These are phyloP conservation scores for Parachlorella kessleri DNA, from an alignment of 139 green algal genomes.

Conservation along the genomic window DNA sequence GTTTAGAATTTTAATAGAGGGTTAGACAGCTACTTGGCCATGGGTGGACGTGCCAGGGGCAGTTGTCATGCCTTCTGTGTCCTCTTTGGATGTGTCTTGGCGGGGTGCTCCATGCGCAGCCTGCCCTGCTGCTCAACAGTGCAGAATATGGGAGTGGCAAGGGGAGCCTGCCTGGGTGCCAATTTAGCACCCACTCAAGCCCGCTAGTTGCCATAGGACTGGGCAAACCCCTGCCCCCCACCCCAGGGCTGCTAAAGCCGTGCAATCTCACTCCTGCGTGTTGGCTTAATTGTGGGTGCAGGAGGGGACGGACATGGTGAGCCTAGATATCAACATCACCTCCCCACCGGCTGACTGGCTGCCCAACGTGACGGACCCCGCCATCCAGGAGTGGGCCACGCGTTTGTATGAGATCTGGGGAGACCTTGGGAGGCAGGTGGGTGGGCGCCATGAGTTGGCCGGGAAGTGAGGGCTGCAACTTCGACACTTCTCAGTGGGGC, in stretches of 20 bases:
- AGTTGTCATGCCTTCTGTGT: too few species aligned
- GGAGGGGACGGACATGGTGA: not conserved
- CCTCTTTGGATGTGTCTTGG: too few species aligned
- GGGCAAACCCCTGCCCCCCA: not conserved
- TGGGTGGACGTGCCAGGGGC: not conserved
- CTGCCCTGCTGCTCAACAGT: too few species aligned
- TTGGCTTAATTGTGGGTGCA: not conserved
- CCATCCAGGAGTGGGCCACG: conserved; percentile 26
- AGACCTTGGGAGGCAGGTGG: not conserved
- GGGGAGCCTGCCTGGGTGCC: not conserved
- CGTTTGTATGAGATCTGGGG: conserved; percentile 26
- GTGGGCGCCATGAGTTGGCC: not conserved
- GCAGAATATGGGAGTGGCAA: not conserved
- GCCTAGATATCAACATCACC: not conserved
- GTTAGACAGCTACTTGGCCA: not conserved
- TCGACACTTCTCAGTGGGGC: too few species aligned
- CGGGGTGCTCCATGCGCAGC: too few species aligned
- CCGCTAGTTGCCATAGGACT: not conserved
- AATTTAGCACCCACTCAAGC: too few species aligned
- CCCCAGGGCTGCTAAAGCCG: not conserved
- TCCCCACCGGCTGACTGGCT: conserved; percentile 28
- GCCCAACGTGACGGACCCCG: conserved; percentile 15
- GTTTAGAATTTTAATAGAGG: not conserved
- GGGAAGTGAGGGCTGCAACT: not conserved
- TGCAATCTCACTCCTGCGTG: not conserved